Evolutionary conservation across 192 early-diverging fungal genomes (phyloP).

Genomic region (Backusella macrospora): DNA sequence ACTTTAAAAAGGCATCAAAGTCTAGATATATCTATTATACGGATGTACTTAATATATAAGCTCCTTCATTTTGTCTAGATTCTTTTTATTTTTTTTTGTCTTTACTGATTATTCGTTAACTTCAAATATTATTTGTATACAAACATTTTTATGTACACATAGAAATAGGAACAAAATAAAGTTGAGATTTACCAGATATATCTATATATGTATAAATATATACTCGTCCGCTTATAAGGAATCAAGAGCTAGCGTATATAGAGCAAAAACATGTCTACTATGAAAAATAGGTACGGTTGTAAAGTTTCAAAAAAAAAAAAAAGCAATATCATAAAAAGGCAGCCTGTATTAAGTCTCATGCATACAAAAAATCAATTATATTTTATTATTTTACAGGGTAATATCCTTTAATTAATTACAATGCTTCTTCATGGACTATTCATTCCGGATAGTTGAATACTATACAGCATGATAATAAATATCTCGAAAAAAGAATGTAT

Average conservation of each 20-base stretch:
- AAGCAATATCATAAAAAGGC: background rate
- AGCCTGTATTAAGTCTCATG: background rate
- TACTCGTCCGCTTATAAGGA: background rate
- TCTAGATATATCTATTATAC: background rate
- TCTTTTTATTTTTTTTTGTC: background rate
- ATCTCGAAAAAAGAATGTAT: too few species aligned
- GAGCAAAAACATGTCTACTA: background rate
- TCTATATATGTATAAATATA: background rate
- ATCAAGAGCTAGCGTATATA: background rate
- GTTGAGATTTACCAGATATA: slow-evolving; percentile 3
- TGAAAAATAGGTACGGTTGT: too few species aligned
- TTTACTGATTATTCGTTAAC: background rate
- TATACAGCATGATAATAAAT: background rate
- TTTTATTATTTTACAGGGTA: background rate
- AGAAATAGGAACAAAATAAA: background rate
- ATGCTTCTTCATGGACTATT: background rate
- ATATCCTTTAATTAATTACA: background rate
- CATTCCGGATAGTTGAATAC: background rate
- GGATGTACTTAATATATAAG: background rate
- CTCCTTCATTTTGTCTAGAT: background rate
- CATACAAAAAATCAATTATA: background rate
- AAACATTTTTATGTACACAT: background rate
- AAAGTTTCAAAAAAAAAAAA: background rate
- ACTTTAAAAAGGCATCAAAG: background rate
- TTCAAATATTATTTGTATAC: background rate